Base-by-base conservation (phyloP, 805 yeast genomes). In the Kluyveromyces siamensis region DNA sequence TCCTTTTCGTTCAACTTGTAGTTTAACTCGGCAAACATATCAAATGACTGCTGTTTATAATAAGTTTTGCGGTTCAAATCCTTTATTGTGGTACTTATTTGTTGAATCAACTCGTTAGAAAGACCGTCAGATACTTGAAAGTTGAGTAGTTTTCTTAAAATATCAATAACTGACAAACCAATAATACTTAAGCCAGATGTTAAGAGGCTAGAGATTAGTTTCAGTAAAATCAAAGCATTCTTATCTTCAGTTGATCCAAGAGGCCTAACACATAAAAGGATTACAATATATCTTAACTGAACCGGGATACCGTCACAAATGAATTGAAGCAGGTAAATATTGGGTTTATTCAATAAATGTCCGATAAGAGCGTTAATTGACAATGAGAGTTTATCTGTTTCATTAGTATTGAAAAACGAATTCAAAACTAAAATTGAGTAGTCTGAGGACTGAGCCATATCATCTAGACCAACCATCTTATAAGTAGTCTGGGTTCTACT, bases 31-130 rank as follows among this genome's bases (percentile, higher is more conserved):
- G 79, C 76, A 17, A 89, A 70, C 71, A 91, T 83, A 62, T 90
- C 97, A 14, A 83, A 75, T 6, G 84, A 79, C 64, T 93, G 99
- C 55, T 88, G 95, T 51, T 82, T 82, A 62, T 91, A 91, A 58
- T 89, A 89, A 11, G 82, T 76, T 62, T 89, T 96, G 2, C 79
- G 75, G 1, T 89, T 81, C 47, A 91, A 72, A 50, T 84, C 81
- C 50, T 82, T 78, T 48, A 90, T 77, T 25, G 89, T 78, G 19
- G 69, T 68, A 1, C 80, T 67, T 56, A 80, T 81, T 56, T 75
- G 64, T 43, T 58, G 41, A 58, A 76, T 57, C 59, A 76, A 54
- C 45, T 66, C 51, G 38, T 38, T 45, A 8, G 60, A 50, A 6
- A 54, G 48, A 5, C 55, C 47, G 8, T 67, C 59, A 2, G 60